These are phyloP conservation scores for Colletotrichum sp. DNA, from an alignment of 2,329 filamentous ascomycete species.

Conservation along the genomic window DNA sequence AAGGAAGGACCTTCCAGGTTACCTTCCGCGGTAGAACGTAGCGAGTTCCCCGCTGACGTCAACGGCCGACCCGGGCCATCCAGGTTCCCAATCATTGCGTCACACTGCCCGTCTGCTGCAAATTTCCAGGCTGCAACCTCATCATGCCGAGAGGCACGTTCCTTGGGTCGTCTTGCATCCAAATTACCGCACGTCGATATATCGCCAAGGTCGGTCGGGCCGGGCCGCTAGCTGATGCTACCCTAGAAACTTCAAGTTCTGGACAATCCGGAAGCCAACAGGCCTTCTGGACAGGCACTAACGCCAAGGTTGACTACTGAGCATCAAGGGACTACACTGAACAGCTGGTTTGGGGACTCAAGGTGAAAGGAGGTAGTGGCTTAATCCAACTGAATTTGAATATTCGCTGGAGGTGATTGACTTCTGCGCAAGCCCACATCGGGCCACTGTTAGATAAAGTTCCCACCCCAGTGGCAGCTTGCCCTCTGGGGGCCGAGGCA, in stretches of 20 bases:
- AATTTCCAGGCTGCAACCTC: neutral
- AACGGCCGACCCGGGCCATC: neutral
- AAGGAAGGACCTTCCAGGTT: neutral
- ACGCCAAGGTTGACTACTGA: too few relatives aligned
- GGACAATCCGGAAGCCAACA: neutral
- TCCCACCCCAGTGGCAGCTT: neutral
- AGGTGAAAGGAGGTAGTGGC: too few relatives aligned
- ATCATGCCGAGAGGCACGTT: neutral
- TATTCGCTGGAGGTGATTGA: too few relatives aligned
- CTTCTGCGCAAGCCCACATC: too few relatives aligned
- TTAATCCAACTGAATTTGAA: too few relatives aligned
- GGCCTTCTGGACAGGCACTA: too few relatives aligned
- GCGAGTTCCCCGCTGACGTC: neutral
- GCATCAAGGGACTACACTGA: too few relatives aligned
- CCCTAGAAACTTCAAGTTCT: fast-evolving
- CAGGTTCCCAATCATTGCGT: neutral
- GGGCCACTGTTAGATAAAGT: neutral
- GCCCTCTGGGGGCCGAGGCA: neutral
- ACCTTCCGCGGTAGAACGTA: neutral
- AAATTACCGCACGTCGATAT: neutral
- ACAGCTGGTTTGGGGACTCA: too few relatives aligned
- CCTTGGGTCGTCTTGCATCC: neutral
- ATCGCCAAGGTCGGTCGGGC: neutral
- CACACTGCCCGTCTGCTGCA: neutral
- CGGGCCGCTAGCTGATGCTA: neutral